Evolutionary conservation across 176 grass and related monocot genomes (phyloP).

Genomic region (Coix lacrymajobi): DNA sequence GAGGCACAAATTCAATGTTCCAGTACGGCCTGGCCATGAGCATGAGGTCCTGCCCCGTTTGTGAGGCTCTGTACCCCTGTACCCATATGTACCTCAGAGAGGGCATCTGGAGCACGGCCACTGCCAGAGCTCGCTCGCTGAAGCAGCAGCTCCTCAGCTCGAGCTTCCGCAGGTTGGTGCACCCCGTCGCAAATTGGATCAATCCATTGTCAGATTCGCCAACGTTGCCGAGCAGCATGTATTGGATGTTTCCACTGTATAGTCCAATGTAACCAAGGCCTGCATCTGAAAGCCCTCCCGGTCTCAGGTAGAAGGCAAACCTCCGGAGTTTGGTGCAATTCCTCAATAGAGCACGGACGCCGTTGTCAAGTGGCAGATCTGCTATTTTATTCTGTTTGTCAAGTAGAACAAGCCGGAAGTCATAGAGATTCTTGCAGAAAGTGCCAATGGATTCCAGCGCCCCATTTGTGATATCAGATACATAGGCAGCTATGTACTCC

Average conservation of each 20-base stretch:
- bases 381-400: conserved; percentile 51
- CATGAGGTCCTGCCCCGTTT: conserved; percentile 49
- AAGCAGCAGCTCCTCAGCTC: conserved; percentile 86
- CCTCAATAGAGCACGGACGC: conserved; percentile 66
- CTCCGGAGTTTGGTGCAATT: conserved; percentile 74
- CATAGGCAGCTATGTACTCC: conserved; percentile 88
- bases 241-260: conserved; percentile 63
- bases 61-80: conserved; percentile 73
- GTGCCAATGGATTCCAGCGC: conserved; percentile 74
- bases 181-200: conserved; percentile 64
- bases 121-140: conserved; percentile 67
- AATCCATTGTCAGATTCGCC: conserved; percentile 76
- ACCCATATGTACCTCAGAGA: conserved; percentile 89
- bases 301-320: conserved; percentile 82
- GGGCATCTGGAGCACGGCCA: conserved; percentile 50
- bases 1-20: conserved; percentile 90
- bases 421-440: conserved; percentile 76
- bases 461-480: conserved; percentile 85
- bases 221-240: conserved; percentile 82
- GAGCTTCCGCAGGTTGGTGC: conserved; percentile 67
- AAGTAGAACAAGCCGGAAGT: conserved; percentile 86
- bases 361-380: conserved; percentile 82
- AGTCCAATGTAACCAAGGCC: conserved; percentile 74
- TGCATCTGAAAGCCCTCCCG: conserved; percentile 69
- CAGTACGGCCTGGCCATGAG: conserved; percentile 77